Evolutionary conservation across 441 rosid genomes (phyloP).

Genomic region (Erodium moschatum): DNA sequence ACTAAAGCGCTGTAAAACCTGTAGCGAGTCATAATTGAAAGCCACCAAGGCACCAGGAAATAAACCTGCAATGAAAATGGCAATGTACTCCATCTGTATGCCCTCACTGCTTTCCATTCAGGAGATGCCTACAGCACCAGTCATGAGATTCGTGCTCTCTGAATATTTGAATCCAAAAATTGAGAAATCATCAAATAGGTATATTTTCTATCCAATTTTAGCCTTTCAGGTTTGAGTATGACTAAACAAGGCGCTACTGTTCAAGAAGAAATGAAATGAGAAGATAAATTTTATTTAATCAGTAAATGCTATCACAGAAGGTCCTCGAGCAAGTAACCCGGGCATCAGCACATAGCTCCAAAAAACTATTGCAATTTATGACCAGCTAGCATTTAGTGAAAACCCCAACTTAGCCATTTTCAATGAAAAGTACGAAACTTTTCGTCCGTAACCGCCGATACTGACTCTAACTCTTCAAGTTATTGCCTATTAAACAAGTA

Average conservation of each 20-base stretch:
- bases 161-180: conserved; percentile 18
- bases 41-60: conserved; percentile 93
- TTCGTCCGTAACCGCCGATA: background rate
- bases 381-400: background rate
- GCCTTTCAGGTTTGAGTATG: background rate
- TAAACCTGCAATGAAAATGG: conserved; percentile 59
- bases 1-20: conserved; percentile 38
- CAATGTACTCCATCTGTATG: conserved; percentile 63
- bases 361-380: background rate
- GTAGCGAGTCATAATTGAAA: conserved; percentile 51
- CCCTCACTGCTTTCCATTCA: conserved; percentile 69
- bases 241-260: background rate
- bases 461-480: background rate
- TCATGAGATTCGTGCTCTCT: conserved; percentile 31
- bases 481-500: background rate
- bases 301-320: background rate
- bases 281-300: background rate
- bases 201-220: background rate
- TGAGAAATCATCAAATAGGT: background rate
- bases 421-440: background rate
- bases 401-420: background rate
- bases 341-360: background rate
- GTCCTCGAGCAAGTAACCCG: background rate
- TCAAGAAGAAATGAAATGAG: background rate
- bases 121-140: conserved; percentile 32